Evolutionary conservation across 2,329 filamentous ascomycete genomes (phyloP).

Genomic region (Alternaria triticimaculans): DNA sequence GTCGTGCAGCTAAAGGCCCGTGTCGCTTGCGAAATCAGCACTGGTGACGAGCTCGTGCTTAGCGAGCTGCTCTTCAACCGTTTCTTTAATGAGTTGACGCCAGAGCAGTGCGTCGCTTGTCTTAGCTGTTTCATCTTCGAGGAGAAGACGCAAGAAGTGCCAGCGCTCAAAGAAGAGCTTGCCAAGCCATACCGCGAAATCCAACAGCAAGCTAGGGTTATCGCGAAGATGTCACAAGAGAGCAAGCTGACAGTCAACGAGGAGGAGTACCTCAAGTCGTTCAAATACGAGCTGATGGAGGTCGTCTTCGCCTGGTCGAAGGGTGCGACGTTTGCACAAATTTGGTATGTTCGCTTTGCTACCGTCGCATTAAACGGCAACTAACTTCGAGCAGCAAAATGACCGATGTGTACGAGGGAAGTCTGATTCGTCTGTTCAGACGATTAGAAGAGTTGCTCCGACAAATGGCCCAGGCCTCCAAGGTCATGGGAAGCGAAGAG

Average conservation of each 20-base stretch:
- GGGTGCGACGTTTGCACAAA: constrained; percentile 87
- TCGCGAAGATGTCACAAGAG: constrained; percentile 93
- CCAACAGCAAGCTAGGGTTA: constrained; percentile 81
- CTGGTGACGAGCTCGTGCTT: constrained; percentile 91
- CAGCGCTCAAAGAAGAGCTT: constrained; percentile 78
- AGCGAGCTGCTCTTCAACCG: constrained; percentile 94
- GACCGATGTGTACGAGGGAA: constrained; percentile 98
- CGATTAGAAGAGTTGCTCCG: constrained; percentile 91
- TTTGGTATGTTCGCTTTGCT: constrained; percentile 73
- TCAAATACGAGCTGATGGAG: constrained; percentile 97
- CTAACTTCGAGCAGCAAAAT: constrained; percentile 74
- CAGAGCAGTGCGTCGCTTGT: constrained; percentile 84
- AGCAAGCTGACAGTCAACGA: constrained; percentile 94
- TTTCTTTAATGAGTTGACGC: constrained; percentile 95
- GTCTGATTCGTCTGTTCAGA: constrained; percentile 92
- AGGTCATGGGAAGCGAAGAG: constrained; percentile 98
- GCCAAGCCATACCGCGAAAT: constrained; percentile 86
- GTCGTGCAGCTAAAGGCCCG: constrained; percentile 97
- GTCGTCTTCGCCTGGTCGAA: constrained; percentile 92
- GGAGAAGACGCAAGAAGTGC: constrained; percentile 83
- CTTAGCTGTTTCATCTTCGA: constrained; percentile 97
- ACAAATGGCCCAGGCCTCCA: constrained; percentile 93
- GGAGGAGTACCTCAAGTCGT: constrained; percentile 85
- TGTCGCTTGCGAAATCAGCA: constrained; percentile 97
- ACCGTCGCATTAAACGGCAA: constrained; percentile 1